phyloP scores from a whole-genome alignment of 164 flowering plant species.

The Piper longum region DNA sequence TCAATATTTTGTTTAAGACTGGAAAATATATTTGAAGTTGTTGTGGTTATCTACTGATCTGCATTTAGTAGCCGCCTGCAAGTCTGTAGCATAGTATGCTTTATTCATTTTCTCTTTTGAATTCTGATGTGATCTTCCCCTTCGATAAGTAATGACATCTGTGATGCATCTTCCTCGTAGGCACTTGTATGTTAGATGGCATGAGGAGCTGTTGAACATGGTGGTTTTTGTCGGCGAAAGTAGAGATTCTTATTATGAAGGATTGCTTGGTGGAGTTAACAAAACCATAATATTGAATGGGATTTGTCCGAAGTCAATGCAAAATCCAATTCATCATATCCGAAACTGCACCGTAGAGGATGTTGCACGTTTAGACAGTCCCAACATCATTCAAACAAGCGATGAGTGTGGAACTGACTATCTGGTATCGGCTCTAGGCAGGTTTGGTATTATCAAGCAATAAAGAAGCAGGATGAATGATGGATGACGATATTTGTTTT shows the following conservation, averaged over 20 bases:
- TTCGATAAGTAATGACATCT: neutral
- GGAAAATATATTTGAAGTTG: too few relatives aligned
- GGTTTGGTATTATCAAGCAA: conserved; percentile 28
- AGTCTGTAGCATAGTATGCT: neutral
- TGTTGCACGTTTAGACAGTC: conserved; percentile 56
- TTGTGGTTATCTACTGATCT: neutral
- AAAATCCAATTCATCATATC: conserved; percentile 37
- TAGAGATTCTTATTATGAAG: conserved; percentile 93
- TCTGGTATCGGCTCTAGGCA: conserved; percentile 30
- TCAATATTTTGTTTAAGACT: neutral
- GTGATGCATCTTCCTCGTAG: conserved; percentile 17
- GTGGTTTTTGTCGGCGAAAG: conserved; percentile 79
- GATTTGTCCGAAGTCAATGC: conserved; percentile 26
- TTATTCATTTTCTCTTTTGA: neutral
- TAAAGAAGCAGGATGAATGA: conserved; percentile 7
- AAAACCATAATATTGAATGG: conserved; percentile 69
- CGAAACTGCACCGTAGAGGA: conserved; percentile 68
- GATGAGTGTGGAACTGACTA: conserved; percentile 24
- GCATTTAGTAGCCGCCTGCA: neutral
- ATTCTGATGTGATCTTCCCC: neutral
- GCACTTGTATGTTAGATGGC: conserved; percentile 81
- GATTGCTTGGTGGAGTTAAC: conserved; percentile 76
- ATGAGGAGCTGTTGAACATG: conserved; percentile 58
- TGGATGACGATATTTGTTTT: too few relatives aligned
- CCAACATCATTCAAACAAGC: conserved; percentile 45